Evolutionary conservation across 352 stramenopile genomes (phyloP), one percentile per base, ranked within the genome.

Genomic region (Saprolegnia diclina): DNA sequence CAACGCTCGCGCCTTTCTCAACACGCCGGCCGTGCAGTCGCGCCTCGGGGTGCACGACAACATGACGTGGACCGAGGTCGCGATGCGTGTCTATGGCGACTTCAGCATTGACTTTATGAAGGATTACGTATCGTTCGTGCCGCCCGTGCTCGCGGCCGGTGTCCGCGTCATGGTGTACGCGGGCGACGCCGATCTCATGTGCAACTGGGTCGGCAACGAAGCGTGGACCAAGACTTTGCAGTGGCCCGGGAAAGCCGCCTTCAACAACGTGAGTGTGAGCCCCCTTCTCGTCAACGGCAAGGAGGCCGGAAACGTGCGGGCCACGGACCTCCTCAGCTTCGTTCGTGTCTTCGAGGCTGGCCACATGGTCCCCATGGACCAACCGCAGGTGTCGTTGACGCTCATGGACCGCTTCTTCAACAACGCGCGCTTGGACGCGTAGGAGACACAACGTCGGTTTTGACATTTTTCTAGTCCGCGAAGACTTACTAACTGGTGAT

Each of bases 111-210:
- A 89, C 9, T 98, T 99, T 1, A 68, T 68, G 63, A 69, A 69
- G 63, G 29, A 57, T 19, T 68, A 68, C 35, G 62, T 69, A 74
- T 46, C 32, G 21, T 62, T 38, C 24, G 81, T 50, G 79, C 73
- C n/a, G 91, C 88, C 96, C 48, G 73, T 99, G 56, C 76, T 99
- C 21, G 74, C 87, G 44, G 73, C 76, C 19, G 37, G 22, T 14
- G 64, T 90, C 11, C 79, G 82, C 0, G 92, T 97, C 14, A 80
- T 99, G 26, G 91, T 99, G 56, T 99, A 99, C 80, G 89, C 91
- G 13, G 97, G 97, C 63, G 97, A 99, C 75, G 82, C 92, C 22
- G 96, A 99, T 73, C 93, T 98, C 70, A 98, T 99, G 75, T 98
- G 91, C 79, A 99, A 99, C 75, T 98, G 96, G 82, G 74, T 98